These are phyloP conservation scores for Leccinellum rugosiceps DNA, from an alignment of 768 basidiomycete species.

Conservation along the genomic window DNA sequence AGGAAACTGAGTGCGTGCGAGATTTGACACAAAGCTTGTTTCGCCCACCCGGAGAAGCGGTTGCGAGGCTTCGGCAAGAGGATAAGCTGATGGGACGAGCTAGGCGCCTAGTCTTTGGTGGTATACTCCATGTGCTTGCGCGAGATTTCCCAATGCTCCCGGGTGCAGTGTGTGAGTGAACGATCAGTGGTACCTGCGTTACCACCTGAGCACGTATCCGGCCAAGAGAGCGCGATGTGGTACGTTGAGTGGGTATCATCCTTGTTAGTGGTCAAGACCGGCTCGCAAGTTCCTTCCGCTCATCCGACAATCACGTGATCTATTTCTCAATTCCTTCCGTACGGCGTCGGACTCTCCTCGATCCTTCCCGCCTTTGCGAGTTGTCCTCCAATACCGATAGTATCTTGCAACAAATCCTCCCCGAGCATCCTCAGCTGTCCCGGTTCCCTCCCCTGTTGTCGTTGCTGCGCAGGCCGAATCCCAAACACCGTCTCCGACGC, in stretches of 20 bases:
- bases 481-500: slow-evolving; percentile 65
- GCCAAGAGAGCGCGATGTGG: slow-evolving; percentile 22
- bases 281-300: slow-evolving; percentile 25
- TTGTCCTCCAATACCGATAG: slow-evolving; percentile 56
- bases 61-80: slow-evolving; percentile 15
- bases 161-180: slow-evolving; percentile 5
- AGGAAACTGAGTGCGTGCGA: neutral
- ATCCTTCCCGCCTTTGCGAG: slow-evolving; percentile 46
- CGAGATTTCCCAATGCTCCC: slow-evolving; percentile 9
- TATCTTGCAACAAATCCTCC: slow-evolving; percentile 59
- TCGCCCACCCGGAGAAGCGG: slow-evolving; percentile 17
- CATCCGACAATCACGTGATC: slow-evolving; percentile 18
- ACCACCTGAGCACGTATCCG: slow-evolving; percentile 17
- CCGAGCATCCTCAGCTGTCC: slow-evolving; percentile 55
- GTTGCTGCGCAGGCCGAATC: slow-evolving; percentile 51
- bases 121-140: neutral
- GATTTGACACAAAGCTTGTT: neutral
- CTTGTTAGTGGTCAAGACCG: neutral
- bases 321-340: slow-evolving; percentile 20
- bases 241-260: slow-evolving; percentile 33
- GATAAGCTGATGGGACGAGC: neutral
- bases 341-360: slow-evolving; percentile 67
- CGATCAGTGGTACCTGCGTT: slow-evolving; percentile 5
- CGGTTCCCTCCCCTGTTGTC: slow-evolving; percentile 22
- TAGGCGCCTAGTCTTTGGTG: neutral